Percentiles rank a stretch among this genome's conserved stretches.
phyloP scores from a whole-genome alignment of 2,329 filamentous ascomycete species.

The Sporothrix schenckii region DNA sequence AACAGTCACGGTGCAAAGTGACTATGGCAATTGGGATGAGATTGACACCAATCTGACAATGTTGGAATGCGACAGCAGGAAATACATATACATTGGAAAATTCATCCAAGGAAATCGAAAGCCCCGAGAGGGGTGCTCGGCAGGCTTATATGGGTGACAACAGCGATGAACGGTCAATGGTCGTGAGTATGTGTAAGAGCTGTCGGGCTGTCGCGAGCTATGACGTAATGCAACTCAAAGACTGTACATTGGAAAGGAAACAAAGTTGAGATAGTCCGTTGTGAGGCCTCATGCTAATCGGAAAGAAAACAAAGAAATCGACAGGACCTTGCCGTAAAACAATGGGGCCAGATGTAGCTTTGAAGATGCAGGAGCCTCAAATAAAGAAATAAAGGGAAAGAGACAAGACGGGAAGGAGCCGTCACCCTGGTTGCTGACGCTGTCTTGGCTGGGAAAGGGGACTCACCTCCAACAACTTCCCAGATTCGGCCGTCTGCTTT shows the following conservation, averaged over 20 bases:
- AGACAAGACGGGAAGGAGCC: conserved; percentile 13
- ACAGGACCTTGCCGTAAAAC: neutral
- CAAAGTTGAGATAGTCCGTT: neutral
- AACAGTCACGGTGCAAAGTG: neutral
- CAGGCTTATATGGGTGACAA: conserved; percentile 3
- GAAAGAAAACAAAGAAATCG: neutral
- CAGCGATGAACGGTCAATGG: neutral
- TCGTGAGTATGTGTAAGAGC: neutral
- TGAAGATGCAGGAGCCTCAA: neutral
- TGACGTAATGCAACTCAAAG: conserved; percentile 22
- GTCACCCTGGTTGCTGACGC: conserved; percentile 7
- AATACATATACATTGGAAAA: neutral
- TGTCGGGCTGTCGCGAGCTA: conserved; percentile 12
- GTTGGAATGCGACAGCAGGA: conserved; percentile 4
- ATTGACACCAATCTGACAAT: conserved; percentile 3
- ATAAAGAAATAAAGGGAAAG: neutral
- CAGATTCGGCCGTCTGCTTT: neutral
- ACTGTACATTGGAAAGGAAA: neutral
- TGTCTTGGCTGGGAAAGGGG: conserved; percentile 1
- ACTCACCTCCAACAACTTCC: neutral
- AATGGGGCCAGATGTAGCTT: neutral
- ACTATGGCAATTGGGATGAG: neutral
- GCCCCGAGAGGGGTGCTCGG: neutral
- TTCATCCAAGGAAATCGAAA: neutral
- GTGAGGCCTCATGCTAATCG: neutral